Conservation (phyloP, 805 yeast species). For the Grigorovia yakushimaensis region DNA sequence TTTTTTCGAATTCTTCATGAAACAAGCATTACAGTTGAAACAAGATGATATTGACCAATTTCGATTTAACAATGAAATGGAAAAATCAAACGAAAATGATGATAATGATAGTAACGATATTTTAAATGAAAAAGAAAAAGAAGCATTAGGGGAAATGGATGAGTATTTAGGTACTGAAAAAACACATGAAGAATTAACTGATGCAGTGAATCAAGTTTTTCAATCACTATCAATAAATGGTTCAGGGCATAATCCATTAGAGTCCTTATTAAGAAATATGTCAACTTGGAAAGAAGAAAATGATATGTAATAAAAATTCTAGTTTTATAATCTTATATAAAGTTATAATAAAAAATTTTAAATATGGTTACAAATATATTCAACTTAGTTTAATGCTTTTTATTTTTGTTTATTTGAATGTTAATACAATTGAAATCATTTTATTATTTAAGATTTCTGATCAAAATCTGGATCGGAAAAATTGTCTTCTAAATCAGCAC, state of each 20-base stretch:
- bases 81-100: slow-evolving; percentile 7
- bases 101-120: slow-evolving; percentile 4
- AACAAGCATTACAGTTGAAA: slow-evolving; percentile 42
- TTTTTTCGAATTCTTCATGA: slow-evolving; percentile 53
- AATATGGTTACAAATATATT: background rate
- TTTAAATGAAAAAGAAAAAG: slow-evolving; percentile 4
- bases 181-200: slow-evolving; percentile 2
- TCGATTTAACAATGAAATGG: slow-evolving; percentile 21
- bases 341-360: too few relatives aligned
- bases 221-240: slow-evolving; percentile 8
- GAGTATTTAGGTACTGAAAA: slow-evolving; percentile 1
- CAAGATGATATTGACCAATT: slow-evolving; percentile 37
- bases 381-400: background rate
- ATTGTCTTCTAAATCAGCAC: slow-evolving; percentile 24
- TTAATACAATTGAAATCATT: background rate
- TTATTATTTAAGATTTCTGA: background rate
- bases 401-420: background rate
- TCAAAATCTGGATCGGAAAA: slow-evolving; percentile 6
- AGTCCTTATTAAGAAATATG: slow-evolving; percentile 7
- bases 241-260: slow-evolving; percentile 9
- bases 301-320: background rate
- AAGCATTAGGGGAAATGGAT: background rate
- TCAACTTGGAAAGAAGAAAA: background rate
- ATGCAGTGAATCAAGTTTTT: slow-evolving; percentile 8
- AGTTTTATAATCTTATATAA: too few relatives aligned